These are phyloP conservation scores for Phaeoacremonium minimum DNA, from an alignment of 2,329 filamentous ascomycete genomes.

Conservation along the genomic window DNA sequence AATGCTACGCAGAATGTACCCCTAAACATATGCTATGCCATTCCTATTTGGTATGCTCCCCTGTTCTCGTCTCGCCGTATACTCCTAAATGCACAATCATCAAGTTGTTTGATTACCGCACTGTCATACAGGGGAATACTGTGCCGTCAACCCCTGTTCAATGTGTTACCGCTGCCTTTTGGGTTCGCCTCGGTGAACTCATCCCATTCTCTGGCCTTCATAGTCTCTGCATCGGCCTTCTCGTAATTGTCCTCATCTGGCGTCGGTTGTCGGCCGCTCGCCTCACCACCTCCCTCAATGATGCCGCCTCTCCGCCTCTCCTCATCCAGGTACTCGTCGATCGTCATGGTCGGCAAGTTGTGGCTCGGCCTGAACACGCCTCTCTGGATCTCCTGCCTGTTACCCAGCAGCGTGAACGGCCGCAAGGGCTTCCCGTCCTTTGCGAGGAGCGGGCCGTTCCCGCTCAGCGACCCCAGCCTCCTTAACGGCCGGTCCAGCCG, in stretches of 20 bases:
- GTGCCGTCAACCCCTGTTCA: constrained; percentile 73
- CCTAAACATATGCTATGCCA: too few relatives aligned
- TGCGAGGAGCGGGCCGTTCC: constrained; percentile 67
- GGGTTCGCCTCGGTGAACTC: constrained; percentile 90
- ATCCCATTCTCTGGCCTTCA: constrained; percentile 94
- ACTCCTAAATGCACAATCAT: too few relatives aligned
- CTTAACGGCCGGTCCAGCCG: constrained; percentile 65
- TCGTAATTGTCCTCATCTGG: constrained; percentile 87
- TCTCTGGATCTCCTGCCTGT: constrained; percentile 67
- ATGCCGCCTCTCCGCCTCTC: constrained; percentile 81
- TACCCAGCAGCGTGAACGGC: constrained; percentile 82
- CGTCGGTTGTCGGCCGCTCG: constrained; percentile 62
- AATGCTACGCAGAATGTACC: too few relatives aligned
- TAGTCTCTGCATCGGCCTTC: constrained; percentile 82
- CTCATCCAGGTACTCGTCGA: constrained; percentile 95
- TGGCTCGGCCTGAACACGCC: constrained; percentile 89
- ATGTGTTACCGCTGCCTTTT: constrained; percentile 75
- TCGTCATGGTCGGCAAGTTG: constrained; percentile 93
- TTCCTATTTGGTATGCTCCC: too few relatives aligned
- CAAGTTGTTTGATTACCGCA: too few relatives aligned
- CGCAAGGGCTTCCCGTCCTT: constrained; percentile 78
- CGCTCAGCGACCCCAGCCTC: constrained; percentile 37
- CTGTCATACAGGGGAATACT: too few relatives aligned
- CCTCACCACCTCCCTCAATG: constrained; percentile 83
- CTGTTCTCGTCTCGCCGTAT: too few relatives aligned